Conservation (phyloP, 257 asterid genomes). For the Catharanthus roseus region DNA sequence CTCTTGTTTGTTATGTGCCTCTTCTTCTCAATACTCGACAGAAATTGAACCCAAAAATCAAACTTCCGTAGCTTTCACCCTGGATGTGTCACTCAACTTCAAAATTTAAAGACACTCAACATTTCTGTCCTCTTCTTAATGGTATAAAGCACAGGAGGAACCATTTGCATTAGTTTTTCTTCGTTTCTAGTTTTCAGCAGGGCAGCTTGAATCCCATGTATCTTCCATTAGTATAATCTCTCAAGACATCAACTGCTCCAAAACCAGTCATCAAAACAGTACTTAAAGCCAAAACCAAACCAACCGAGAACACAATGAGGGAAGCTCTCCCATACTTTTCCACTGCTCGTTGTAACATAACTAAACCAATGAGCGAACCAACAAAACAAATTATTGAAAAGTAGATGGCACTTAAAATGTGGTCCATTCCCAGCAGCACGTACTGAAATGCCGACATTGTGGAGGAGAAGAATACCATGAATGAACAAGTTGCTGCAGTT, state of each 20-base stretch:
- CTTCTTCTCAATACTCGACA: too few species aligned
- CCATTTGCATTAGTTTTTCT: background rate
- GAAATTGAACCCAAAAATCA: too few species aligned
- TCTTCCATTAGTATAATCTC: slow-evolving; percentile 52
- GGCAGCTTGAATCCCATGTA: slow-evolving; percentile 82
- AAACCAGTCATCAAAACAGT: slow-evolving; percentile 67
- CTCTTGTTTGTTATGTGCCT: too few species aligned
- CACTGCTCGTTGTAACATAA: slow-evolving; percentile 56
- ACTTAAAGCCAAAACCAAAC: slow-evolving; percentile 74
- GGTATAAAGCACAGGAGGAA: background rate
- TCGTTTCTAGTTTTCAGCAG: slow-evolving; percentile 30
- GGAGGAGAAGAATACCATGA: slow-evolving; percentile 91
- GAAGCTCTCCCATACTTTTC: slow-evolving; percentile 70
- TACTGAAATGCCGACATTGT: slow-evolving; percentile 83
- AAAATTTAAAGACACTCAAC: background rate
- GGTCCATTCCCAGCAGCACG: slow-evolving; percentile 69
- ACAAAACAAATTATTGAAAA: slow-evolving; percentile 54
- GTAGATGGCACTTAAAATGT: slow-evolving; percentile 35
- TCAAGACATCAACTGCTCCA: slow-evolving; percentile 73
- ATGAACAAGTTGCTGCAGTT: slow-evolving; percentile 83
- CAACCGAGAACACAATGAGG: slow-evolving; percentile 77
- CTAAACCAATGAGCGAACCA: slow-evolving; percentile 54
- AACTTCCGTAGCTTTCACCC: background rate
- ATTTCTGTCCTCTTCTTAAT: background rate
- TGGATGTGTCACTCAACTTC: background rate